Percentiles rank a stretch among this genome's conserved stretches.
Evolutionary conservation across 2,329 filamentous ascomycete species (phyloP).

Genomic region (Scedosporium dehoogii): DNA sequence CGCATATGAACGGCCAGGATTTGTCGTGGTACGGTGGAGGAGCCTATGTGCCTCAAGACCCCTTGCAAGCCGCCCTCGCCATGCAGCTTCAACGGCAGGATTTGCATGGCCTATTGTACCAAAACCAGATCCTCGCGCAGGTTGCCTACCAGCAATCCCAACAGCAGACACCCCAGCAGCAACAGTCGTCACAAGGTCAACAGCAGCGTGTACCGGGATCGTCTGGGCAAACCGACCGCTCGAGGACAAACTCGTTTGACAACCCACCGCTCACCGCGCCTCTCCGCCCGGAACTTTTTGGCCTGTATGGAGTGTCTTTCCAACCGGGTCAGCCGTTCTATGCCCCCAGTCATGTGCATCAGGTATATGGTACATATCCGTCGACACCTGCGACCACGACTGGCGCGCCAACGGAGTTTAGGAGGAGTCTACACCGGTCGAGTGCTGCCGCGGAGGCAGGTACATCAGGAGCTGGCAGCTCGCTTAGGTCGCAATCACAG

Average conservation of each 20-base stretch:
- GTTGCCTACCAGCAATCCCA: conserved; percentile 26
- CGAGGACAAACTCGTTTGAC: conserved; percentile 54
- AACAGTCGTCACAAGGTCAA: conserved; percentile 20
- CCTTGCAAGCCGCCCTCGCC: conserved; percentile 1
- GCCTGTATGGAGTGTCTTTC: conserved; percentile 32
- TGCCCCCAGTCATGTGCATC: conserved; percentile 23
- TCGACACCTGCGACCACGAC: conserved; percentile 42
- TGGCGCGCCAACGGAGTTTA: conserved; percentile 38
- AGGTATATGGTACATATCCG: conserved; percentile 42
- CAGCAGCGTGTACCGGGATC: conserved; percentile 31
- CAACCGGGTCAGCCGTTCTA: conserved; percentile 13
- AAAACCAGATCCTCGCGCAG: conserved; percentile 20
- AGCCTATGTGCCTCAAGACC: neutral
- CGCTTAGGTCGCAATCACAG: conserved; percentile 58
- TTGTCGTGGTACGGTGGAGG: neutral
- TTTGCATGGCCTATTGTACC: conserved; percentile 12
- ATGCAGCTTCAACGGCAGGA: conserved; percentile 18
- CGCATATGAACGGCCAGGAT: conserved; percentile 3
- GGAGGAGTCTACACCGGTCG: conserved; percentile 47
- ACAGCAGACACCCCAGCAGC: neutral
- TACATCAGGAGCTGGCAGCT: conserved; percentile 36
- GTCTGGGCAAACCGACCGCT: conserved; percentile 31
- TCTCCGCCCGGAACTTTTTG: conserved; percentile 45
- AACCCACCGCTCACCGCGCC: conserved; percentile 50
- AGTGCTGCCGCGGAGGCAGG: conserved; percentile 38